Evolutionary conservation across 1,284 basidiomycete species (phyloP).

Genomic region (Puccinia coronata): DNA sequence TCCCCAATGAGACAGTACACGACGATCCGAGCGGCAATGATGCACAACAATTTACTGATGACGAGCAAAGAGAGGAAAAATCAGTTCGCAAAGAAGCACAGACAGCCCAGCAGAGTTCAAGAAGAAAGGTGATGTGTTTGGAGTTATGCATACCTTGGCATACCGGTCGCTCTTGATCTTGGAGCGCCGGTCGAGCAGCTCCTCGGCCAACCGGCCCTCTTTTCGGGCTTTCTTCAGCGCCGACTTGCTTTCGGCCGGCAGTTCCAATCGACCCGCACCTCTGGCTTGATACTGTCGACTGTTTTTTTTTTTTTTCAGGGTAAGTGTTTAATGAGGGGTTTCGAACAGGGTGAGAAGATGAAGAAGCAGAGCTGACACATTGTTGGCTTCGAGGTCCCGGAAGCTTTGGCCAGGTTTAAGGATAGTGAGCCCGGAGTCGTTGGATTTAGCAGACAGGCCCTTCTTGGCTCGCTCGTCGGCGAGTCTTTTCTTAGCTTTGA

Average conservation of each 20-base stretch:
- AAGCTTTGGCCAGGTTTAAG: conserved; percentile 43
- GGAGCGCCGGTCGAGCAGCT: conserved; percentile 79
- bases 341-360: not conserved
- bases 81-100: not conserved
- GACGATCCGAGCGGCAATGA: no score
- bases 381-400: conserved; percentile 52
- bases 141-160: conserved; percentile 29
- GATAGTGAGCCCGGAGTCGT: conserved; percentile 32
- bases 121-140: no score
- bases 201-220: conserved; percentile 83
- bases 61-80: not conserved
- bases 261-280: conserved; percentile 75
- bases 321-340: not conserved
- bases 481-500: conserved; percentile 35
- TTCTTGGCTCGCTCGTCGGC: conserved; percentile 46
- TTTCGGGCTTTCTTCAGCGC: conserved; percentile 81
- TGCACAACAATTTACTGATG: not conserved
- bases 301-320: conserved; percentile 22
- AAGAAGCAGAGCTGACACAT: conserved; percentile 58
- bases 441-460: conserved; percentile 27
- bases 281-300: conserved; percentile 81
- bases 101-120: no score
- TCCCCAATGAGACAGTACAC: no score
- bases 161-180: conserved; percentile 76
- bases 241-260: conserved; percentile 69